phyloP scores from a whole-genome alignment of 1,139 yeast species.

The Pichia sp. region DNA sequence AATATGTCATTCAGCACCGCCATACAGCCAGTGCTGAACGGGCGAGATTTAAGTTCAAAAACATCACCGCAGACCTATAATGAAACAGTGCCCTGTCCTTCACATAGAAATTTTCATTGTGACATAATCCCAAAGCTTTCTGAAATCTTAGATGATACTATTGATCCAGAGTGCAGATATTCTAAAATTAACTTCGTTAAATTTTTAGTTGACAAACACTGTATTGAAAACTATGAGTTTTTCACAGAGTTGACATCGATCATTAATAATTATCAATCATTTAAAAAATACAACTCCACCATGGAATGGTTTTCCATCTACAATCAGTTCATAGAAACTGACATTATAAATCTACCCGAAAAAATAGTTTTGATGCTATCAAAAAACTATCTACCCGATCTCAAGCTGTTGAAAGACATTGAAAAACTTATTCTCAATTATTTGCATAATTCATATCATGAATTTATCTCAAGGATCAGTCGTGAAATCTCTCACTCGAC shows the following conservation, averaged over 20 bases:
- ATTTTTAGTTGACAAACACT: slow-evolving; percentile 23
- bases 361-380: slow-evolving; percentile 15
- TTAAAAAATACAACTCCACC: slow-evolving; percentile 4
- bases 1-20: too few relatives aligned
- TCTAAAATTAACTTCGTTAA: slow-evolving; percentile 20
- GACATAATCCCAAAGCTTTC: slow-evolving; percentile 17
- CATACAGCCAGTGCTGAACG: too few relatives aligned
- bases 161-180: slow-evolving; percentile 13
- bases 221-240: slow-evolving; percentile 27
- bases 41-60: neutral
- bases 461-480: slow-evolving; percentile 15
- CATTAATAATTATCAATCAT: slow-evolving; percentile 7
- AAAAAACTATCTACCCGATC: slow-evolving; percentile 15
- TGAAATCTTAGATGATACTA: slow-evolving; percentile 18
- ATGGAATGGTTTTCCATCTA: slow-evolving; percentile 20
- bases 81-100: neutral
- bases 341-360: slow-evolving; percentile 25
- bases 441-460: slow-evolving; percentile 22
- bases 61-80: neutral
- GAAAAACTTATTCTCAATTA: slow-evolving; percentile 17
- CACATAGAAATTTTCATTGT: neutral
- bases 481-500: neutral
- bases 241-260: slow-evolving; percentile 18
- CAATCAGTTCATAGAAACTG: slow-evolving; percentile 20
- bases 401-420: slow-evolving; percentile 12